Evolutionary conservation across 1,139 yeast species (phyloP), one percentile per base, ranked within the genome.

Genomic region (Petasospora rhodanensis): DNA sequence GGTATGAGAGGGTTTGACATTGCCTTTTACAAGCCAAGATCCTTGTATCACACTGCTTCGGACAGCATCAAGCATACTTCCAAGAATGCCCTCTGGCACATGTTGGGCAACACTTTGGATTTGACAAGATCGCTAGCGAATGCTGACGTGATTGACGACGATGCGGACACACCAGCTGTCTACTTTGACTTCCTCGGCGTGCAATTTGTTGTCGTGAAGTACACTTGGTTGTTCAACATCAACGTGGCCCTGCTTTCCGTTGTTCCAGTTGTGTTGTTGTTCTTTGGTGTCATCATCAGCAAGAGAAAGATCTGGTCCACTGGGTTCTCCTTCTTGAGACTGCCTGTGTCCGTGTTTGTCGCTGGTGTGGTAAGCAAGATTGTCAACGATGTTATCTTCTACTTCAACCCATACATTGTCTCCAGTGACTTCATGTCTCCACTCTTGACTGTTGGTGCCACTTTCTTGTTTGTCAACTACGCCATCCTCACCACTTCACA

Each of bases 1-100:
- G 95, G 94, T 0, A 56, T 84, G 31, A 70, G 95, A 45, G 97
- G 96, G 8, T 68, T 89, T 50, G 96, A 89, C 56, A 73, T 75
- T 38, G 84, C 85, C 2, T 79, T 79, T 47, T 78, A 70, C 49
- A 73, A 71, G 44, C 95, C 96, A 16, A 70, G 97, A 51, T 77
- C 84, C 34, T 61, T 83, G 31, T 89, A 89, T 50, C 96, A 89
- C 52, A 87, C 96, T 2, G 62, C 66, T 11, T 67, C 75, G 29
- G 97, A 89, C 54, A 73, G 75, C 34, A 80, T 85, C 30, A 66
- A 68, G 34, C 76, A 78, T 38, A 69, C 86, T 10, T 63, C 79
- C 21, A 71, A 69, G 41, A 75, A 70, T 23, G 55, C 95, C 0
- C 62, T 87, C 31, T 80, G 91, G 79, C 91, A 83, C 55, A 86